A percentile compares a stretch with the other conserved stretches of the same genome.
Evolutionary conservation across 306 rosid species (phyloP).

Genomic region (Elaeagnus macrophylla): DNA sequence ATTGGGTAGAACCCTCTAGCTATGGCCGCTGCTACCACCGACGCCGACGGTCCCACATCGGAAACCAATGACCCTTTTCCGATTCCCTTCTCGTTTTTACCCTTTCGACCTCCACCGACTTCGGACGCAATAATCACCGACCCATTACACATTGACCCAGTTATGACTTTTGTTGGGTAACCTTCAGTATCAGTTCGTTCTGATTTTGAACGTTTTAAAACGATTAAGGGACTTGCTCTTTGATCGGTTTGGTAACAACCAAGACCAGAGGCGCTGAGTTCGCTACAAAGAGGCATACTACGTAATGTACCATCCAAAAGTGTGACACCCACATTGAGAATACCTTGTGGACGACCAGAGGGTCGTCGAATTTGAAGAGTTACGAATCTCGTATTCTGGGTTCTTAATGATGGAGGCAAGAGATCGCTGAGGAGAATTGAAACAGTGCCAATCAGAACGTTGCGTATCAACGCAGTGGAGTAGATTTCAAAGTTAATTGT

Average conservation of each 20-base stretch:
- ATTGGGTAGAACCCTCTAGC: conserved; percentile 42
- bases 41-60: conserved; percentile 60
- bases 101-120: conserved; percentile 4
- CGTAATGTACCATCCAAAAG: conserved; percentile 47
- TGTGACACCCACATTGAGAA: conserved; percentile 50
- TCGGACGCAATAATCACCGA: conserved; percentile 24
- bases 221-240: no score
- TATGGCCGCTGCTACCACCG: conserved; percentile 67
- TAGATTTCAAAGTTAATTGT: conserved; percentile 54
- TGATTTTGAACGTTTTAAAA: no score
- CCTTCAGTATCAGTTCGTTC: no score
- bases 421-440: conserved; percentile 35
- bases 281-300: conserved; percentile 65
- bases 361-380: conserved; percentile 66
- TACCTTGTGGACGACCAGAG: conserved; percentile 68
- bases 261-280: conserved; percentile 39
- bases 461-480: conserved; percentile 40
- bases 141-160: not conserved
- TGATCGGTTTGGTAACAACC: conserved; percentile 1
- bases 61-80: conserved; percentile 42
- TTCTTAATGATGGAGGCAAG: conserved; percentile 18
- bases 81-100: not conserved
- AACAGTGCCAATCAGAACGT: conserved; percentile 50
- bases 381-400: conserved; percentile 29
- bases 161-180: conserved; percentile 9